Evolutionary conservation across 768 basidiomycete species (phyloP), one percentile per base, ranked within the genome.

Genomic region (Jaapia argillacea): DNA sequence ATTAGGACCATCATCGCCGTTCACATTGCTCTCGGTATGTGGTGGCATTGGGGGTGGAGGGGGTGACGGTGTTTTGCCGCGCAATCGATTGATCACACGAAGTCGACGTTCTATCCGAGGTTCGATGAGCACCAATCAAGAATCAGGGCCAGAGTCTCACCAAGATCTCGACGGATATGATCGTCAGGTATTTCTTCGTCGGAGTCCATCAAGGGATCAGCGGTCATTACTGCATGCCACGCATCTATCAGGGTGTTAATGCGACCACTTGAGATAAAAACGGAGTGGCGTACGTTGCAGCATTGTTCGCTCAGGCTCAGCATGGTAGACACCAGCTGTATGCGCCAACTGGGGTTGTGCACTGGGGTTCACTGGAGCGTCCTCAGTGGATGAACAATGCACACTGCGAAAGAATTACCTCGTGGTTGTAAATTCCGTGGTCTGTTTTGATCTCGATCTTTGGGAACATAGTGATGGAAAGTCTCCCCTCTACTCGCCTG

Each of bases 121-220:
- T 33, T 33, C 16, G 10, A 33, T 10, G 16, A 16, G 16, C 10
- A 10, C 10, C 28, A 33, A 33, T 33, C 16, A 10, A 33, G 10
- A 33, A 10, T 33, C 10, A 10, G 16, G 16, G 10, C 10, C 10
- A 16, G 10, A 16, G 10, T 10, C 28, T 33, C 28, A 33, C 28
- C 10, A 10, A 33, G 28, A 10, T 33, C 28, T 33, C 10, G 28
- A 33, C 28, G 28, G 10, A 33, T 33, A 49, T 82, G 65, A 45
- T 83, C 77, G 46, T 85, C 81, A 43, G 69, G 65, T 44, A 68
- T 59, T 53, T 88, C 85, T 28, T 81, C 81, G 50, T 87, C 85
- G 10, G 85, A 85, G 61, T 85, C 82, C 10, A 62, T 65, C 13
- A 86, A 63, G 13, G 84, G 80, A 54, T 87, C 83, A 26, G 69